Evolutionary conservation across 140 eudicot genomes (phyloP).

Genomic region (Bidens hawaiensis): DNA sequence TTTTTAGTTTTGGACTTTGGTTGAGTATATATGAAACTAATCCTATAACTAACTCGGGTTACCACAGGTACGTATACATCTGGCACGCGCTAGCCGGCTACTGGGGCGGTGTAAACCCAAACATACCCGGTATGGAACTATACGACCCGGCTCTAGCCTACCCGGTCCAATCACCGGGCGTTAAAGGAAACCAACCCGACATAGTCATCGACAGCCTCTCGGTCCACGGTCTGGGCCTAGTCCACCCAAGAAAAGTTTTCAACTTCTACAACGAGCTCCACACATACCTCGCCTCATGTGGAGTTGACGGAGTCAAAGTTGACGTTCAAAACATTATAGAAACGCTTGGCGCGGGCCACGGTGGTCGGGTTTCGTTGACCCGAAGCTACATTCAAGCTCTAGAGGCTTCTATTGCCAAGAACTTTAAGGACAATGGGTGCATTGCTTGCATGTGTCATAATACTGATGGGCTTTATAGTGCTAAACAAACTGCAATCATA

Average conservation of each 20-base stretch:
- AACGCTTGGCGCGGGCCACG: slow-evolving; percentile 88
- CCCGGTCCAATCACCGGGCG: slow-evolving; percentile 83
- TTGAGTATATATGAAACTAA: no score
- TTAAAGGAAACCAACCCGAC: slow-evolving; percentile 83
- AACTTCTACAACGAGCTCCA: slow-evolving; percentile 90
- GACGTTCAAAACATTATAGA: slow-evolving; percentile 92
- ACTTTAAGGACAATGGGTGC: slow-evolving; percentile 78
- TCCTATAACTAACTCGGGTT: no score
- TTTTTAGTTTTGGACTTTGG: no score
- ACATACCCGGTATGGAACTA: slow-evolving; percentile 64
- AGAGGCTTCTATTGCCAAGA: slow-evolving; percentile 77
- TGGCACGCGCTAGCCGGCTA: slow-evolving; percentile 98
- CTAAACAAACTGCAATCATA: slow-evolving; percentile 74
- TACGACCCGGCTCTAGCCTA: slow-evolving; percentile 74
- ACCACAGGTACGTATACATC: slow-evolving; percentile 61
- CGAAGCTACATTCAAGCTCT: slow-evolving; percentile 77
- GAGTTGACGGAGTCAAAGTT: slow-evolving; percentile 95
- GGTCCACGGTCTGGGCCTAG: slow-evolving; percentile 76
- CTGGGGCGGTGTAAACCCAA: slow-evolving; percentile 97
- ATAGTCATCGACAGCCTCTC: slow-evolving; percentile 85
- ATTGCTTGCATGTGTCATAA: slow-evolving; percentile 94
- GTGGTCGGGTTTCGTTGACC: slow-evolving; percentile 85
- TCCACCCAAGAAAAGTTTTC: slow-evolving; percentile 82
- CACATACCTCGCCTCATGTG: slow-evolving; percentile 90
- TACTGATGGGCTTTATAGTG: slow-evolving; percentile 79